These are phyloP conservation scores for Gyrodon lividus DNA, from an alignment of 768 basidiomycete species.

Conservation along the genomic window DNA sequence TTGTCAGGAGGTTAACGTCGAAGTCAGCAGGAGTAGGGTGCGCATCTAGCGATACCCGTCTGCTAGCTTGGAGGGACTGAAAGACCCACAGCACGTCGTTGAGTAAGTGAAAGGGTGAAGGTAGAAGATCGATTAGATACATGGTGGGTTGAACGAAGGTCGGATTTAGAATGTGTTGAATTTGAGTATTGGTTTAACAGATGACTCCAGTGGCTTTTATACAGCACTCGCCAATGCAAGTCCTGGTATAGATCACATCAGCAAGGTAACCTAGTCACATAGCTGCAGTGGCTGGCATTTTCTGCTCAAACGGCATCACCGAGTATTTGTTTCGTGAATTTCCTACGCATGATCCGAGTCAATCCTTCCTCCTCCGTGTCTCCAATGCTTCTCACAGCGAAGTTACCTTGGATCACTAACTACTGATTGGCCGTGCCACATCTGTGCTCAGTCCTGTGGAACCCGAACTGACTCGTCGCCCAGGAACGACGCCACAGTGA, in stretches of 20 bases:
- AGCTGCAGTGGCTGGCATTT: slow-evolving; percentile 31
- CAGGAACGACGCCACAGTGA: slow-evolving; percentile 24
- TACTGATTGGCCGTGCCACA: slow-evolving; percentile 21
- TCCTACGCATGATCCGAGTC: slow-evolving; percentile 22
- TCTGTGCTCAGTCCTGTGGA: slow-evolving; percentile 21
- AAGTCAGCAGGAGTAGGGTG: slow-evolving; percentile 46
- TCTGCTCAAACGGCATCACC: slow-evolving; percentile 30
- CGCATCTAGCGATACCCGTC: slow-evolving; percentile 29
- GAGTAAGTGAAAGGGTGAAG: slow-evolving; percentile 52
- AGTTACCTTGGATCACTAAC: slow-evolving; percentile 19
- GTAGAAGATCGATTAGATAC: slow-evolving; percentile 41
- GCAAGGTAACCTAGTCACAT: slow-evolving; percentile 34
- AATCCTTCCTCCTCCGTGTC: background rate
- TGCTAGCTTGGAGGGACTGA: slow-evolving; percentile 40
- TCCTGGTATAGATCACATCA: slow-evolving; percentile 28
- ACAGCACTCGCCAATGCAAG: slow-evolving; percentile 32
- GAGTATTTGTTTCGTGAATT: slow-evolving; percentile 20
- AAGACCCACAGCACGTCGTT: slow-evolving; percentile 46
- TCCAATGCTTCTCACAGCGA: slow-evolving; percentile 18
- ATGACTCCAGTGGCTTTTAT: slow-evolving; percentile 25
- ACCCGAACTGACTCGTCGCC: slow-evolving; percentile 14
- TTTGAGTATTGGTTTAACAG: background rate
- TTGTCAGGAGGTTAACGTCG: slow-evolving; percentile 43
- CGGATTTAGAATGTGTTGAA: slow-evolving; percentile 8
- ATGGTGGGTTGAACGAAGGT: slow-evolving; percentile 17